A percentile compares a stretch with the other conserved stretches of the same genome.
Evolutionary conservation across 768 basidiomycete species (phyloP).

Genomic region (Pleurotus sapidus): DNA sequence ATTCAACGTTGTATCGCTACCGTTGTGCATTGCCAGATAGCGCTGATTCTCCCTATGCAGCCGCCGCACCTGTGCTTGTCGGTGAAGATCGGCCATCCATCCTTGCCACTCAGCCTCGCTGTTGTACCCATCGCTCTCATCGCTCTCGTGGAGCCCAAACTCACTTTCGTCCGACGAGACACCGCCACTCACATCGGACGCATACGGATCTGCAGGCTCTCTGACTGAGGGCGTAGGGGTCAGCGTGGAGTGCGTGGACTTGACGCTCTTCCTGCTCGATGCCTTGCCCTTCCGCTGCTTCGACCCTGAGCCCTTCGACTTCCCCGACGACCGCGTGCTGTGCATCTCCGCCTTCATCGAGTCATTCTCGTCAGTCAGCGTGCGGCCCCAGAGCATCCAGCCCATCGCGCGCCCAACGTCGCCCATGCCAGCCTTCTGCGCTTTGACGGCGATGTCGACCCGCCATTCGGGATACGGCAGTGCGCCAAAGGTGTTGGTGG

Average conservation of each 20-base stretch:
- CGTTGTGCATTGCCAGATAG: constrained; percentile 13
- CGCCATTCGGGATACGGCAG: constrained; percentile 73
- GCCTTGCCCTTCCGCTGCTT: background rate
- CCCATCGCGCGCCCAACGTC: constrained; percentile 55
- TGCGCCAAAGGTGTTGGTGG: constrained; percentile 27
- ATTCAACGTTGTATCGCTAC: constrained; percentile 6
- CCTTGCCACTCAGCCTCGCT: constrained; percentile 67
- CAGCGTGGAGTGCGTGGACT: constrained; percentile 1
- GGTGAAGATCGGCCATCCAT: constrained; percentile 58
- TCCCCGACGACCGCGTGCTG: constrained; percentile 6
- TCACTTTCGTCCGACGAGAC: constrained; percentile 6
- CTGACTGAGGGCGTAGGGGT: constrained; percentile 7
- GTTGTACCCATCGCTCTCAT: constrained; percentile 40
- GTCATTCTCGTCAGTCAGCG: constrained; percentile 7
- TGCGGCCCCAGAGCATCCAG: constrained; percentile 34
- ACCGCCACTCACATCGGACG: constrained; percentile 16
- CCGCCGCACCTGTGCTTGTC: constrained; percentile 30
- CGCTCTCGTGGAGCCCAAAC: constrained; percentile 20
- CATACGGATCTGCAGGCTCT: constrained; percentile 11
- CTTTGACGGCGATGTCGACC: constrained; percentile 41
- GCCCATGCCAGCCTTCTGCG: constrained; percentile 56
- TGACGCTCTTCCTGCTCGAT: constrained; percentile 6
- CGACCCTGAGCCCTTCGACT: constrained; percentile 9
- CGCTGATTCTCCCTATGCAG: constrained; percentile 18
- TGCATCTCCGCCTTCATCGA: constrained; percentile 10